Evolutionary conservation across 78 protist species (phyloP), one percentile per base, ranked within the genome.

Genomic region (Fonticula alba): DNA sequence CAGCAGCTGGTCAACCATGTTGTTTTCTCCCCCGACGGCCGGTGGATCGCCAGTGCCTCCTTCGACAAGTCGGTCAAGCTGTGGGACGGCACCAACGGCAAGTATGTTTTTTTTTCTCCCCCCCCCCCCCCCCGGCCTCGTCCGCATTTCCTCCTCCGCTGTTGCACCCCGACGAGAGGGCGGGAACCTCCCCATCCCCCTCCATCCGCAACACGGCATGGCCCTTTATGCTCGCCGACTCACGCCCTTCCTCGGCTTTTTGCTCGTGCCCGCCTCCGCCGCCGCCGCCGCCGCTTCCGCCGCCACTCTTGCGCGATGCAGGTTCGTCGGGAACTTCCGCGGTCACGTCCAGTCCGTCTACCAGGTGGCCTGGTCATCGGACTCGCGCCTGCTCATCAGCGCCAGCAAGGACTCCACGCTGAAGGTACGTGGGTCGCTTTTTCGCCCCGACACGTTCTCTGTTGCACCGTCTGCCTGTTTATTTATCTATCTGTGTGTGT

Each of bases 311-410:
- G n/a, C n/a, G n/a, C n/a, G n/a, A n/a, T n/a, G 17, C 43, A 69
- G 66, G 32, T 88, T 86, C 36, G 32, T 87, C 6, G 66, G 79
- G 24, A 81, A 78, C 32, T 49, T 93, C 33, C 71, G 96, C 20
- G 95, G 89, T 9, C 99, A 95, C 66, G 97, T 93, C 10, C 94
- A 92, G 20, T 78, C 92, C 0, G 98, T 93, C 38, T 95, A 94
- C 77, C 94, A 84, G 69, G 78, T 92, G 17, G 76, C 84, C n/a
- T 94, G 95, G 97, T 73, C 92, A 1, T 36, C 79, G 0, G 99
- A 94, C 69, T 53, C 77, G 37, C 73, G 98, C 32, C 63, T 90
- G 65, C 56, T 95, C 19, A 88, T 85, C 26, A 36, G 72, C 27
- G 88, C 84, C 26, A 71, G 84, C 35, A 80, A 81, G 57, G 99